These are phyloP conservation scores for Zasmidium citrigriseum DNA, from an alignment of 2,329 filamentous ascomycete species.

Conservation along the genomic window DNA sequence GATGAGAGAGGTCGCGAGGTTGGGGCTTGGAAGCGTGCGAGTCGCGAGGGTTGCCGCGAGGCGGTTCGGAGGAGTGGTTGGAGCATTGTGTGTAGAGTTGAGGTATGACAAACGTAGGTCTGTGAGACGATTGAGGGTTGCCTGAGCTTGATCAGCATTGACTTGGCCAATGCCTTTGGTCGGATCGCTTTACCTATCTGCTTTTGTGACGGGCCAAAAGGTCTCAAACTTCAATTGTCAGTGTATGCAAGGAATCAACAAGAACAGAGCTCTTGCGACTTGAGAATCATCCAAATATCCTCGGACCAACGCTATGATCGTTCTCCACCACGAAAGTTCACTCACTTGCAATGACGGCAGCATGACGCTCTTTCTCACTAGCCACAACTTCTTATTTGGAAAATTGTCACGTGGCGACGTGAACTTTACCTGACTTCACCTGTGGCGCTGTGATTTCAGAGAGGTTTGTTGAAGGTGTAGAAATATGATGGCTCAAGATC, in stretches of 20 bases:
- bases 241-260: background rate
- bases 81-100: background rate
- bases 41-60: background rate
- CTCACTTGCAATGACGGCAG: background rate
- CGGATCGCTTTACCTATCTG: background rate
- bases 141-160: background rate
- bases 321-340: background rate
- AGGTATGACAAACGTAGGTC: background rate
- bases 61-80: background rate
- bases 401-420: background rate
- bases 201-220: background rate
- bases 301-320: background rate
- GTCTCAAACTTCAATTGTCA: background rate
- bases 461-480: too few relatives aligned
- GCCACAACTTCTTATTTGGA: background rate
- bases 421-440: too few relatives aligned
- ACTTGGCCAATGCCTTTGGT: background rate
- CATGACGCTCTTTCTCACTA: background rate
- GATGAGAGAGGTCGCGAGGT: constrained; percentile 30
- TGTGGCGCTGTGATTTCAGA: too few relatives aligned
- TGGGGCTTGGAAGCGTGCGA: background rate
- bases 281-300: background rate
- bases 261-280: background rate
- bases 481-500: too few relatives aligned
- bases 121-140: background rate